Evolutionary conservation across 1,284 basidiomycete species (phyloP), one percentile per base, ranked within the genome.

Genomic region (Cystobasidium pallidum): DNA sequence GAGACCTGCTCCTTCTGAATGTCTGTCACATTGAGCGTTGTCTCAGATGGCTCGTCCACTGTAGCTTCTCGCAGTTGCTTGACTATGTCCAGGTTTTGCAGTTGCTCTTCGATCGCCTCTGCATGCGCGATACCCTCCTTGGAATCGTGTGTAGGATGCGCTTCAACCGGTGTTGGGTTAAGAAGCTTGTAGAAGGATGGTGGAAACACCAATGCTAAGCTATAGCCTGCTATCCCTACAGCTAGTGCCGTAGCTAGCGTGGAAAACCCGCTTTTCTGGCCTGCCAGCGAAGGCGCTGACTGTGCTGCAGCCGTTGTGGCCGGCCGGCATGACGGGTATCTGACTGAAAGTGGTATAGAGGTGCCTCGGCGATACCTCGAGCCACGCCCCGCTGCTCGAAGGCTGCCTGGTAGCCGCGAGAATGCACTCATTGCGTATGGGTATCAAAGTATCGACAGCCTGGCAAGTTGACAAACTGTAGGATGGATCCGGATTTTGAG

Each of bases 11-110:
- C 67, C 17, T 34, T 61, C 24, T 55, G 32, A 19, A 58, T 30
- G 32, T 49, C 55, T 21, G 68, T 71, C 11, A n/a, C 49, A 32
- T 51, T 55, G 43, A 10, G 62, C 24, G 13, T 71, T 13, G 68
- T 71, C 3, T 6, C 7, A 10, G 47, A 21, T 28, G 47, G 21
- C 49, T 41, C 36, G 28, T 71, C 68, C 7, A 76, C 64, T 52
- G 61, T 70, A 61, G 80, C 76, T 70, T 76, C 75, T 55, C 82
- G 77, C 73, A 88, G 84, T 43, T 84, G 80, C 39, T 83, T 80
- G 0, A 94, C 86, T 6, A 86, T 75, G 0, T 88, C 86, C 0
- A 95, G 83, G 0, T 83, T 80, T 74, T 91, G 88, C 4, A 97
- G 82, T 54, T 85, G 81, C 21, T 84, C 80, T 80, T 97, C 94